Evolutionary conservation across 2,329 filamentous ascomycete genomes (phyloP).

Genomic region (Xylaria multiplex): DNA sequence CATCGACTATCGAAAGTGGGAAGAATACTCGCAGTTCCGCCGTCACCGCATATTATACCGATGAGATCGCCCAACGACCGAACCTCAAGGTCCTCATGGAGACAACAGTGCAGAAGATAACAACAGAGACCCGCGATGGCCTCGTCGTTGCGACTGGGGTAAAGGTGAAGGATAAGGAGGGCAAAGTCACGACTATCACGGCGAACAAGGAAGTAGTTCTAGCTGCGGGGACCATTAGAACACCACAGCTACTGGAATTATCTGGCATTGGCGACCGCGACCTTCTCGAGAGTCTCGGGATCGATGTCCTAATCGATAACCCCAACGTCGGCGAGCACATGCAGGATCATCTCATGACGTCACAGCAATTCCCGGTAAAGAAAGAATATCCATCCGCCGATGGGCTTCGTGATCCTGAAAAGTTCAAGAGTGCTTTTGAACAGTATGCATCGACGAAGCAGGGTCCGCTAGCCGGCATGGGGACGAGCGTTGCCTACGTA

Average conservation of each 20-base stretch:
- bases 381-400: slow-evolving; percentile 53
- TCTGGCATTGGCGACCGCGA: slow-evolving; percentile 53
- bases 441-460: slow-evolving; percentile 51
- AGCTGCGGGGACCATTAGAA: slow-evolving; percentile 53
- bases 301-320: slow-evolving; percentile 51
- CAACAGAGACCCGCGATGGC: slow-evolving; percentile 42
- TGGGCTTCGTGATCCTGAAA: slow-evolving; percentile 49
- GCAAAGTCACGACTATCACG: slow-evolving; percentile 30
- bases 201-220: slow-evolving; percentile 54
- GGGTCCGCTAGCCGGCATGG: slow-evolving; percentile 53
- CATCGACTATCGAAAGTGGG: slow-evolving; percentile 47
- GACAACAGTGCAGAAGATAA: slow-evolving; percentile 50
- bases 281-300: slow-evolving; percentile 49
- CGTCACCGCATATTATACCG: slow-evolving; percentile 49
- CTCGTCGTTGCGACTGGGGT: slow-evolving; percentile 50
- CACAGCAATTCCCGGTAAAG: slow-evolving; percentile 54
- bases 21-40: slow-evolving; percentile 50
- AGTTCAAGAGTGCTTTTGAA: slow-evolving; percentile 47
- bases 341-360: slow-evolving; percentile 56
- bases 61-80: slow-evolving; percentile 47
- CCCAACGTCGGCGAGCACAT: slow-evolving; percentile 58
- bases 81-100: slow-evolving; percentile 52
- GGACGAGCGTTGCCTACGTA: slow-evolving; percentile 52
- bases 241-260: slow-evolving; percentile 50
- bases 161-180: slow-evolving; percentile 44